phyloP scores from a whole-genome alignment of 192 early-diverging fungal species.

The Spinellus fusiger region DNA sequence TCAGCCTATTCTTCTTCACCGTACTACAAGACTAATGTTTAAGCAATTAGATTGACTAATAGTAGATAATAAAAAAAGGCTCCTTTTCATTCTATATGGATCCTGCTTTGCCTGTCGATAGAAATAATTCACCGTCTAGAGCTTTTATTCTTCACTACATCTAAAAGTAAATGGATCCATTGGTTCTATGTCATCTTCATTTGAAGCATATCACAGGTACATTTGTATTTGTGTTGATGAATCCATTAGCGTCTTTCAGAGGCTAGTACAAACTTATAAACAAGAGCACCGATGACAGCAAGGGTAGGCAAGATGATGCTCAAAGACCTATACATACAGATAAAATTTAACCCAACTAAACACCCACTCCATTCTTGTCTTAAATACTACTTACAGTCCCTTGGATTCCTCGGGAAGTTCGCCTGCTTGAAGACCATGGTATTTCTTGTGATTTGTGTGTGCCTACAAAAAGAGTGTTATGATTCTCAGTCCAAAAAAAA shows the following conservation, averaged over 20 bases:
- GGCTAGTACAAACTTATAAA: constrained; percentile 25
- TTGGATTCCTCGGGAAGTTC: constrained; percentile 18
- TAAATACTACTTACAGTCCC: constrained; percentile 17
- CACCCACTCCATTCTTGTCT: background rate
- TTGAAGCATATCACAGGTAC: too few species aligned
- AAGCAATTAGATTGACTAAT: background rate
- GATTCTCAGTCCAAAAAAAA: background rate
- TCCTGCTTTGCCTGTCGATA: too few species aligned
- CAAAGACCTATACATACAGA: constrained; percentile 12
- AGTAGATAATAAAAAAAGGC: background rate
- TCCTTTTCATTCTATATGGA: too few species aligned
- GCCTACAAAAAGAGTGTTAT: background rate
- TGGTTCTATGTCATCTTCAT: too few species aligned
- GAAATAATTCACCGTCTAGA: too few species aligned
- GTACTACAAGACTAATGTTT: too few species aligned
- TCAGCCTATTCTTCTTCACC: too few species aligned
- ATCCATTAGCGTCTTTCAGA: background rate
- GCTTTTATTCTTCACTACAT: too few species aligned
- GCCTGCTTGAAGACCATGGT: constrained; percentile 16
- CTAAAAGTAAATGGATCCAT: too few species aligned
- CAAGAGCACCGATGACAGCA: constrained; percentile 25
- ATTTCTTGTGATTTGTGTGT: background rate
- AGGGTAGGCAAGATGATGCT: constrained; percentile 26
- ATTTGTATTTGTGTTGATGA: background rate
- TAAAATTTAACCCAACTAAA: background rate